A percentile compares a stretch with the other conserved stretches of the same genome.
Conservation (phyloP, 371 early-diverging fungal species). For the Mucor mucedo region DNA sequence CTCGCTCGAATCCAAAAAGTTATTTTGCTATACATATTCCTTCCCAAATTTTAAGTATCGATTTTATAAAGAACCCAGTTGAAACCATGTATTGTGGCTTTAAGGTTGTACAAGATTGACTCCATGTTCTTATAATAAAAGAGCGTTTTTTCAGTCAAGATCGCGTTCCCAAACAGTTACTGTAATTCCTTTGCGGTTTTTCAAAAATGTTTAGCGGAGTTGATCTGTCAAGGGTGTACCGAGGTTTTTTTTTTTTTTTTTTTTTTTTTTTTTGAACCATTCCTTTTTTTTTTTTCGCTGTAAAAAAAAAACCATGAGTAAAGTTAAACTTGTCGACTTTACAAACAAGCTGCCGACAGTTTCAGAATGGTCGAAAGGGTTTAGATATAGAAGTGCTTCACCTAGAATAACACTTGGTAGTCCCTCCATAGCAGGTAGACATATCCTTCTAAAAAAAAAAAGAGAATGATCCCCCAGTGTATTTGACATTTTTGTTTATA, state of each 20-base stretch:
- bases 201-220: not conserved
- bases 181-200: no score
- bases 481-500: not conserved
- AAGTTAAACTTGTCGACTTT: not conserved
- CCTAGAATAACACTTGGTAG: constrained; percentile 13
- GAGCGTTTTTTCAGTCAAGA: no score
- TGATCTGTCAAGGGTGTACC: constrained; percentile 3
- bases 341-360: constrained; percentile 13
- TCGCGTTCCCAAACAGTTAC: no score
- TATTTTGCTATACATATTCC: no score
- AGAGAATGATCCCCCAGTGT: not conserved
- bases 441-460: not conserved
- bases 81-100: no score
- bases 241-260: constrained; percentile 3
- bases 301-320: constrained; percentile 8
- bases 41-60: no score
- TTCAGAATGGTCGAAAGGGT: constrained; percentile 21
- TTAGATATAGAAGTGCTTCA: constrained; percentile 10
- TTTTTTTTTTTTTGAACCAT: not conserved
- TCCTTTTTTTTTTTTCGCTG: not conserved
- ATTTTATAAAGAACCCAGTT: no score
- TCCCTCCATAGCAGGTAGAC: constrained; percentile 11
- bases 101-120: no score
- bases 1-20: no score
- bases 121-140: no score